Conservation (phyloP, 768 basidiomycete species). For the Suillus cothurnatus region DNA sequence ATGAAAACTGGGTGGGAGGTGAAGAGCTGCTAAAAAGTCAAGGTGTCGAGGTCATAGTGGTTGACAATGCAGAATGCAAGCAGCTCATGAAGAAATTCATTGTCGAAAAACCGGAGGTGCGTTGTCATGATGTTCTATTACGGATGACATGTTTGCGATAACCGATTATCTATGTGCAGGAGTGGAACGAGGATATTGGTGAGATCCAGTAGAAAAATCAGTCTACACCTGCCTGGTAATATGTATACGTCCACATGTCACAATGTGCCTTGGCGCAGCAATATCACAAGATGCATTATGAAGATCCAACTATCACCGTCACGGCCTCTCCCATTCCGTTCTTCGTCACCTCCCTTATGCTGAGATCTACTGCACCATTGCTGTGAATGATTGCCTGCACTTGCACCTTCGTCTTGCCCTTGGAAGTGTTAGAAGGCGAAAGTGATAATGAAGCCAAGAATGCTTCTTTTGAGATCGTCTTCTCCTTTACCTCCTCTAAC, state of each 20-base stretch:
- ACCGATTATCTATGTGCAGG: slow-evolving; percentile 31
- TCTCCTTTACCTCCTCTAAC: slow-evolving; percentile 66
- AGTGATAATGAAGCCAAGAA: slow-evolving; percentile 43
- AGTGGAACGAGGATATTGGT: slow-evolving; percentile 68
- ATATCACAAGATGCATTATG: slow-evolving; percentile 16
- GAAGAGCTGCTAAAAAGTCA: slow-evolving; percentile 53
- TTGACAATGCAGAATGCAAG: slow-evolving; percentile 53
- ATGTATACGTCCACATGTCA: background rate
- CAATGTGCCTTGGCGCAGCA: background rate
- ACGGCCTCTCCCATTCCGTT: slow-evolving; percentile 35
- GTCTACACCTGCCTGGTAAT: slow-evolving; percentile 5
- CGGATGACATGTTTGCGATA: slow-evolving; percentile 6
- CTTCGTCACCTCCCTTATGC: slow-evolving; percentile 40
- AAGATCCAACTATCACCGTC: slow-evolving; percentile 27
- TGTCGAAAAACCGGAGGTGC: slow-evolving; percentile 53
- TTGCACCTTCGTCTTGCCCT: slow-evolving; percentile 55
- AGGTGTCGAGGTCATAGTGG: slow-evolving; percentile 56
- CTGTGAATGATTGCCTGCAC: slow-evolving; percentile 39
- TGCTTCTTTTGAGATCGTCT: slow-evolving; percentile 55
- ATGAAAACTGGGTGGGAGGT: slow-evolving; percentile 52
- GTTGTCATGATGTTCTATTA: slow-evolving; percentile 14
- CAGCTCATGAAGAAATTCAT: slow-evolving; percentile 60
- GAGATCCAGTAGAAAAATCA: slow-evolving; percentile 25
- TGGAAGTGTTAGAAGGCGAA: slow-evolving; percentile 39
- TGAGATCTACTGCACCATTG: slow-evolving; percentile 40